Evolutionary conservation across 2,329 filamentous ascomycete genomes (phyloP).

Genomic region (Apiospora phragmitis): DNA sequence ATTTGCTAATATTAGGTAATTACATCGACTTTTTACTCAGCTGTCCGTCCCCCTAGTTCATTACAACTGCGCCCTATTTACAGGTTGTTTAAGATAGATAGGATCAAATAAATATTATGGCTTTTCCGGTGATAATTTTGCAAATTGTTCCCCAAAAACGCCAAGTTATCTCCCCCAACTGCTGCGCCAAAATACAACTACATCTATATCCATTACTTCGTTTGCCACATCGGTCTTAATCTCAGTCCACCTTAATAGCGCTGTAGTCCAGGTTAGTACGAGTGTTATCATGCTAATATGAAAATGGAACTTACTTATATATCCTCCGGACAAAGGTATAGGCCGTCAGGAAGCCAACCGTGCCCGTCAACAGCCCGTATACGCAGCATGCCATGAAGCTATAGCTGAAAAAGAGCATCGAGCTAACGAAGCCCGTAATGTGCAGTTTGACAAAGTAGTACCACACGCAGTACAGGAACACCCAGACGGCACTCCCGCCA

Average conservation of each 20-base stretch:
- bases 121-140: not conserved
- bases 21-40: not conserved
- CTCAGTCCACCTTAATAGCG: slow-evolving; percentile 53
- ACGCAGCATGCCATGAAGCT: slow-evolving; percentile 79
- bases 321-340: slow-evolving; percentile 84
- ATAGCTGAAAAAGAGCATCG: slow-evolving; percentile 82
- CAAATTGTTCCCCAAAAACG: not conserved
- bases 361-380: slow-evolving; percentile 79
- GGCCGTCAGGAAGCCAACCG: slow-evolving; percentile 79
- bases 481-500: slow-evolving; percentile 74
- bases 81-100: not conserved
- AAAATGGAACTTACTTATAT: slow-evolving; percentile 62
- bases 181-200: not conserved
- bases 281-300: too few species aligned
- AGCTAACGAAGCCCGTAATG: slow-evolving; percentile 77
- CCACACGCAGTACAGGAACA: slow-evolving; percentile 81
- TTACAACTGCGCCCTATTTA: not conserved
- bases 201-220: slow-evolving; percentile 14
- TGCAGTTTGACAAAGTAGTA: slow-evolving; percentile 81
- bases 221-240: not conserved
- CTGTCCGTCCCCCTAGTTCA: not conserved
- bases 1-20: not conserved
- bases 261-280: slow-evolving; percentile 30
- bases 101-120: not conserved
- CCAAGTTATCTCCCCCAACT: not conserved